Conservation (phyloP, 2,329 filamentous ascomycete species). For the Penicillium rolfsii region DNA sequence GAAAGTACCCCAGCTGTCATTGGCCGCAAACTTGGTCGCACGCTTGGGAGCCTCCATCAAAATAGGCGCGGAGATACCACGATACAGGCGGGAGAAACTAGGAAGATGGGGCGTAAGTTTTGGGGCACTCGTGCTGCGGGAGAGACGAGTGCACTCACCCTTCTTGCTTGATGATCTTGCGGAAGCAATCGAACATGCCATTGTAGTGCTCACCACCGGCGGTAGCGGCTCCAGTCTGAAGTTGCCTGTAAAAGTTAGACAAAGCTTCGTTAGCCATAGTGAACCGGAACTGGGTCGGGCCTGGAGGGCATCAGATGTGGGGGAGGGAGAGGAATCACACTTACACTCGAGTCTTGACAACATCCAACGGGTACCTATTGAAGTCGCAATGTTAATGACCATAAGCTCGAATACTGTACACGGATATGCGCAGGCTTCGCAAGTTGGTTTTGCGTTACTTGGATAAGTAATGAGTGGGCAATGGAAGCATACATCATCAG, state of each 20-base stretch:
- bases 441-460: neutral
- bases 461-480: neutral
- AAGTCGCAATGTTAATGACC: slow-evolving; percentile 16
- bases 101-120: slow-evolving; percentile 7
- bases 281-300: neutral
- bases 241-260: slow-evolving; percentile 62
- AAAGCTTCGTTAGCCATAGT: slow-evolving; percentile 14
- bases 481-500: slow-evolving; percentile 33
- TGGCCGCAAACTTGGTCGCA: slow-evolving; percentile 98
- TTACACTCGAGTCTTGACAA: slow-evolving; percentile 97
- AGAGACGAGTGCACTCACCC: slow-evolving; percentile 62
- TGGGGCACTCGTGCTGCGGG: neutral
- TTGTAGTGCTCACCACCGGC: slow-evolving; percentile 82
- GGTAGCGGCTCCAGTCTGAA: slow-evolving; percentile 73
- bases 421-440: neutral
- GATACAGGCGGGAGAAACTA: slow-evolving; percentile 87
- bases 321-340: slow-evolving; percentile 19
- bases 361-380: slow-evolving; percentile 92
- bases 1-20: slow-evolving; percentile 96
- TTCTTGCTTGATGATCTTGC: slow-evolving; percentile 94
- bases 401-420: neutral
- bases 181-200: slow-evolving; percentile 97
- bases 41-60: slow-evolving; percentile 97
- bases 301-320: slow-evolving; percentile 17
- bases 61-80: slow-evolving; percentile 92